Conservation (phyloP, 352 stramenopile species). For the Pythium coloratum region DNA sequence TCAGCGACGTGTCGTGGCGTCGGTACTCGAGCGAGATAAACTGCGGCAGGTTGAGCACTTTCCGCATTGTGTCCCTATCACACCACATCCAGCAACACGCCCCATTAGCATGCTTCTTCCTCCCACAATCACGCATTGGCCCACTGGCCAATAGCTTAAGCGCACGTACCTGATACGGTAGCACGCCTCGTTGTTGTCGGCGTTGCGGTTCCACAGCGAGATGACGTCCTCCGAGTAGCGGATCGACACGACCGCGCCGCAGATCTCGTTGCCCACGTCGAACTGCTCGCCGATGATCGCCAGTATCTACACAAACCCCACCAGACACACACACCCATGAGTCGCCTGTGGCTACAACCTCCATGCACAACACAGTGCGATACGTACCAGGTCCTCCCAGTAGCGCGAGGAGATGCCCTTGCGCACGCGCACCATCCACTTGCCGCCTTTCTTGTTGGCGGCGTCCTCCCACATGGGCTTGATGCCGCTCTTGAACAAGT, state of each 20-base stretch:
- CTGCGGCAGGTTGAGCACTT: constrained; percentile 88
- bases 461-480: constrained; percentile 95
- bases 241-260: constrained; percentile 88
- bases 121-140: constrained; percentile 27
- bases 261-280: constrained; percentile 93
- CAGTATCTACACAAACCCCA: constrained; percentile 54
- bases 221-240: constrained; percentile 94
- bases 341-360: neutral
- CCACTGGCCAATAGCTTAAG: neutral
- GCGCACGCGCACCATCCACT: constrained; percentile 92
- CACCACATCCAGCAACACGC: constrained; percentile 25
- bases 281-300: constrained; percentile 94
- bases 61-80: constrained; percentile 75
- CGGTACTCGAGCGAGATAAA: constrained; percentile 93
- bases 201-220: constrained; percentile 93
- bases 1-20: constrained; percentile 86
- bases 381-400: constrained; percentile 89
- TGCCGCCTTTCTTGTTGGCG: constrained; percentile 89
- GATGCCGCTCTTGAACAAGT: constrained; percentile 93
- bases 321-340: neutral
- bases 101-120: neutral
- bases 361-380: neutral
- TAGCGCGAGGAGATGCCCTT: constrained; percentile 91
- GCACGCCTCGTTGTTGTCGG: constrained; percentile 90
- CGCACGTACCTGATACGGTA: constrained; percentile 56